These are phyloP conservation scores for Globisporangium nagaii DNA, from an alignment of 352 stramenopile species.

Conservation along the genomic window DNA sequence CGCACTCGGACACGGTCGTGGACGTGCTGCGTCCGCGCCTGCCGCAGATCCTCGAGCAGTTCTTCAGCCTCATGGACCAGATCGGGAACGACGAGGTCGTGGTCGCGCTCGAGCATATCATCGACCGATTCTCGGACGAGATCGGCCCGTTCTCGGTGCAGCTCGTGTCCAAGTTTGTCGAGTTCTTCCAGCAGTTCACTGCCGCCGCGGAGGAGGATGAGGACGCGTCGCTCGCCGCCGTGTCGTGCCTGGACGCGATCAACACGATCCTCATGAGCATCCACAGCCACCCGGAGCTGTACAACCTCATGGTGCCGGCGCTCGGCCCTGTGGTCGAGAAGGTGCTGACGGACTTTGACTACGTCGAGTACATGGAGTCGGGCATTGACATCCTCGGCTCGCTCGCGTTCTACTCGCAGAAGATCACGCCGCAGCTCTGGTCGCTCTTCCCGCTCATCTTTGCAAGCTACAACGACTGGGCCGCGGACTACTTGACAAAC, in stretches of 20 bases:
- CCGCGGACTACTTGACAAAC: conserved; percentile 95
- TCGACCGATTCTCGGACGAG: conserved; percentile 96
- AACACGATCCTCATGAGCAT: conserved; percentile 85
- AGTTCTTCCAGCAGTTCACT: conserved; percentile 94
- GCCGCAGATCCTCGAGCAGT: conserved; percentile 95
- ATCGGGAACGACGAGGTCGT: conserved; percentile 98
- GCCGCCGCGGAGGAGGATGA: conserved; percentile 91
- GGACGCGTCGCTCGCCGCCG: conserved; percentile 94
- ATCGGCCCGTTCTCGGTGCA: conserved; percentile 92
- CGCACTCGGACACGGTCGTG: conserved; percentile 74
- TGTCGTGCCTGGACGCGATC: conserved; percentile 82
- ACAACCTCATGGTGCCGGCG: conserved; percentile 89
- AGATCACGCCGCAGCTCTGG: conserved; percentile 93
- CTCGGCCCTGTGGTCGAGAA: conserved; percentile 94
- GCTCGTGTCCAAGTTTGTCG: conserved; percentile 92
- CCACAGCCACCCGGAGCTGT: conserved; percentile 77
- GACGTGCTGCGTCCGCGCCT: conserved; percentile 90
- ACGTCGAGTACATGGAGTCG: conserved; percentile 97
- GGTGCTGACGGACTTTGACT: conserved; percentile 94
- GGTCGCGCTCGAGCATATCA: conserved; percentile 91
- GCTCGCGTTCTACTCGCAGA: conserved; percentile 93
- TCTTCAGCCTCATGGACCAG: conserved; percentile 98
- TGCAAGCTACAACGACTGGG: conserved; percentile 92
- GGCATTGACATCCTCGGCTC: conserved; percentile 95
- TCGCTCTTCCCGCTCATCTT: conserved; percentile 96